phyloP scores from a whole-genome alignment of 192 early-diverging fungal genomes.

The Mortierella alpina region DNA sequence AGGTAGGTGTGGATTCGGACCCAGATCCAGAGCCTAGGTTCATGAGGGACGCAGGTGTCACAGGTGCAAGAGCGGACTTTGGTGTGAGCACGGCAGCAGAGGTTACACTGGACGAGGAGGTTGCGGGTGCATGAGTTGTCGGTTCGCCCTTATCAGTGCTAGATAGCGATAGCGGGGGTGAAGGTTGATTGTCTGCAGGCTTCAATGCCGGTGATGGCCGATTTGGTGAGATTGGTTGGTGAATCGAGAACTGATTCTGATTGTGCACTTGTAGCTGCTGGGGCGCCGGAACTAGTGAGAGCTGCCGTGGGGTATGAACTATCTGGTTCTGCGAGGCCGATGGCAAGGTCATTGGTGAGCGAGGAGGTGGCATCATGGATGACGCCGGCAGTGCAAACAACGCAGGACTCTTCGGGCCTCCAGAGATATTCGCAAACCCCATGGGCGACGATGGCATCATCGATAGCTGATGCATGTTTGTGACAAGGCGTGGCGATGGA shows the following conservation, averaged over 20 bases:
- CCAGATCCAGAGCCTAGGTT: conserved; percentile 59
- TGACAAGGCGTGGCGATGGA: conserved; percentile 43
- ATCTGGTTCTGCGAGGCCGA: conserved; percentile 20
- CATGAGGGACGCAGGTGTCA: conserved; percentile 80
- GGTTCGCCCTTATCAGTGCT: neutral
- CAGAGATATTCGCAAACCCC: conserved; percentile 2
- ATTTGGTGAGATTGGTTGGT: conserved; percentile 19
- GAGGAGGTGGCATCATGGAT: conserved; percentile 51
- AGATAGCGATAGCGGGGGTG: neutral
- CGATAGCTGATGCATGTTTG: conserved; percentile 47
- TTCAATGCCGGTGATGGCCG: conserved; percentile 26
- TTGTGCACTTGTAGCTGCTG: conserved; percentile 33
- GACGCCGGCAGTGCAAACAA: conserved; percentile 49
- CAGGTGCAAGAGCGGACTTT: conserved; percentile 61
- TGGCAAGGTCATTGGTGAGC: conserved; percentile 44
- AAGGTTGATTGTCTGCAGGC: conserved; percentile 7
- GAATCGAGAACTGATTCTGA: conserved; percentile 45
- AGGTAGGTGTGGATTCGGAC: conserved; percentile 30
- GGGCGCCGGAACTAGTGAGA: conserved; percentile 3
- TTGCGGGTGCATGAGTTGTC: neutral
- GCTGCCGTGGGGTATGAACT: conserved; percentile 35
- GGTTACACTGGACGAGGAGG: neutral
- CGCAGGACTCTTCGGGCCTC: conserved; percentile 40
- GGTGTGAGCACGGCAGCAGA: conserved; percentile 6
- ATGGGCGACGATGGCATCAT: conserved; percentile 46